A percentile compares a stretch with the other conserved stretches of the same genome.
phyloP scores from a whole-genome alignment of 2,329 filamentous ascomycete genomes.

The Alternaria triticimaculans region DNA sequence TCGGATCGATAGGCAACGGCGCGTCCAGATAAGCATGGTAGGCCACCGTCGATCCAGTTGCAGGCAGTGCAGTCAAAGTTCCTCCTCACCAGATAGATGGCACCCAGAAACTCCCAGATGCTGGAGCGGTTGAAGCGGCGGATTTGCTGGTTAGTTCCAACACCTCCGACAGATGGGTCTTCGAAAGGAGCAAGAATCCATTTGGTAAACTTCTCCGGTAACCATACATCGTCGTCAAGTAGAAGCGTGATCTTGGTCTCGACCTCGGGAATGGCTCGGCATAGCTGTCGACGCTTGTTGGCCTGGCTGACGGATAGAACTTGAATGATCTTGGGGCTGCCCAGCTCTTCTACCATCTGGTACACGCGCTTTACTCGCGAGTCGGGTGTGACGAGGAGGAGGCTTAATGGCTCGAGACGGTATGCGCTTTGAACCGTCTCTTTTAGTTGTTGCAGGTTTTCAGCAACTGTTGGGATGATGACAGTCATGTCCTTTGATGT shows the following conservation, averaged over 20 bases:
- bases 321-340: constrained; percentile 66
- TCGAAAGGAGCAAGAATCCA: constrained; percentile 96
- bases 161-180: constrained; percentile 80
- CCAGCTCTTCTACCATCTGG: constrained; percentile 59
- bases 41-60: constrained; percentile 90
- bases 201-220: constrained; percentile 82
- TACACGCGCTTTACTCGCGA: constrained; percentile 75
- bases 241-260: constrained; percentile 85
- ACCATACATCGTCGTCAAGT: constrained; percentile 94
- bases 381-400: constrained; percentile 87
- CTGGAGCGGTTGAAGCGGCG: constrained; percentile 70
- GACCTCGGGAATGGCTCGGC: constrained; percentile 85
- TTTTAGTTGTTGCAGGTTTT: constrained; percentile 81
- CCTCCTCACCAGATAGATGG: constrained; percentile 88
- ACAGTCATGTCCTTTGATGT: constrained; percentile 87
- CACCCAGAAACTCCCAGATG: constrained; percentile 87
- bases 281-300: constrained; percentile 95
- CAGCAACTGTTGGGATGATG: constrained; percentile 91
- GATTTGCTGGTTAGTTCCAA: constrained; percentile 89
- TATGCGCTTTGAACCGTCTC: constrained; percentile 81
- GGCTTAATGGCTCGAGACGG: constrained; percentile 70
- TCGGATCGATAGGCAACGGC: constrained; percentile 90
- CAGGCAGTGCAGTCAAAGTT: constrained; percentile 98
- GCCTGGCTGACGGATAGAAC: constrained; percentile 82
- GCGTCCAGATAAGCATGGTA: constrained; percentile 95